Evolutionary conservation across 2,329 filamentous ascomycete species (phyloP), one percentile per base, ranked within the genome.

Genomic region (Myriosclerotinia scirpicola): DNA sequence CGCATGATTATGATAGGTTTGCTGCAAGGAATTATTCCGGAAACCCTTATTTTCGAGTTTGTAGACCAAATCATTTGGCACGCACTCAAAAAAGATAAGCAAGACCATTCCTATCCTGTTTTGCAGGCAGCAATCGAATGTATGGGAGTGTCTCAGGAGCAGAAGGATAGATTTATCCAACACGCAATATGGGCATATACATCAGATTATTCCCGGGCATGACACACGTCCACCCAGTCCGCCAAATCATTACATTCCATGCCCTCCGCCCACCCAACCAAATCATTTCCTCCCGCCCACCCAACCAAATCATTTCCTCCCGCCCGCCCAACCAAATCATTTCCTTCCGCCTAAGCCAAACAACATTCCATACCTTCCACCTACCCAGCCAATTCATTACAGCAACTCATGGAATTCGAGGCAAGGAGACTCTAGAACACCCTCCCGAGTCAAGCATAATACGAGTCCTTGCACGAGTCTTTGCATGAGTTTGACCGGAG

Each of bases 141-240:
- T 26, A 36, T 59, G 12, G 20, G 20, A 11, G 20, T 34, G 22
- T 48, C 42, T 17, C 6, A 48, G 42, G 56, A 48, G 30, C 42
- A 59, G 56, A 36, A 48, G 30, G 20, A 59, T 46, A 59, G 40
- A 20, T 34, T 48, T 59, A 11, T 48, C 26, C 20, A 46, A 15
- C 26, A 48, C 20, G 42, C 20, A 12, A 22, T 15, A 56, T 22
- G 42, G 26, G 54, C 17, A 42, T 26, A 11, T 42, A 3, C 11
- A 56, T 30, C 22, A 26, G 15, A 44, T 17, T 15, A 9, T 9
- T 56, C 14, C 8, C 38, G 38, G 30, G 26, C 4, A 14, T 54
- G 17, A 20, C 34, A 22, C 3, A 38, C 30, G 30, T 34, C 30
- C 30, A 34, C 30, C 30, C 30, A 34, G 30, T 34, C 30, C 30